A percentile compares a stretch with the other conserved stretches of the same genome.
phyloP scores from a whole-genome alignment of 768 basidiomycete genomes.

The Coprinopsis strossmayeri region DNA sequence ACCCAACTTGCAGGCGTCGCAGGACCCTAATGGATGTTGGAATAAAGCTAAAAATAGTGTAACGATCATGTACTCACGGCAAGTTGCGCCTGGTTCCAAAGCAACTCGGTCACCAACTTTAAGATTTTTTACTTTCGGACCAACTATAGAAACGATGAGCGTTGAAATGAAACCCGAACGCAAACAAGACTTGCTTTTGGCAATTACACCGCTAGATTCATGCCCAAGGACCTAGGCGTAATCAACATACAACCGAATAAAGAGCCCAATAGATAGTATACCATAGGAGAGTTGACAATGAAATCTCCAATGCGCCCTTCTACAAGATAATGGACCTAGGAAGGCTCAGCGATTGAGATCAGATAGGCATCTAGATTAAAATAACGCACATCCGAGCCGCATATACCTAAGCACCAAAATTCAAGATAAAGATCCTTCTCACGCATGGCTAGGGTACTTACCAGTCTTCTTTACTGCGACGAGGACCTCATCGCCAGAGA shows the following conservation, averaged over 20 bases:
- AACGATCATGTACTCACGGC: slow-evolving; percentile 36
- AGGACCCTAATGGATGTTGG: slow-evolving; percentile 34
- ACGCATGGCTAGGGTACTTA: slow-evolving; percentile 45
- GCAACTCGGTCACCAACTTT: slow-evolving; percentile 85
- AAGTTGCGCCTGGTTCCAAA: slow-evolving; percentile 86
- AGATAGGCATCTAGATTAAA: slow-evolving; percentile 1
- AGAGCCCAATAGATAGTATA: slow-evolving; percentile 23
- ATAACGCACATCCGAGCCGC: slow-evolving; percentile 73
- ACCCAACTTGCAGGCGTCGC: slow-evolving; percentile 80
- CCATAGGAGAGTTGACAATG: slow-evolving; percentile 77
- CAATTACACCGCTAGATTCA: slow-evolving; percentile 80
- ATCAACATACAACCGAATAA: not conserved
- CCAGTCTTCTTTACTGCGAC: slow-evolving; percentile 92
- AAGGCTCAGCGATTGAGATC: not conserved
- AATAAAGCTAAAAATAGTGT: not conserved
- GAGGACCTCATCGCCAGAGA: slow-evolving; percentile 71
- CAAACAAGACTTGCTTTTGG: slow-evolving; percentile 39
- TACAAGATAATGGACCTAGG: slow-evolving; percentile 70
- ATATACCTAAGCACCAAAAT: slow-evolving; percentile 59
- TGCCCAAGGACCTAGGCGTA: slow-evolving; percentile 77
- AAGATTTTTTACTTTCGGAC: slow-evolving; percentile 66
- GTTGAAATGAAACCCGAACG: not conserved
- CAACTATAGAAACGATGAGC: slow-evolving; percentile 40
- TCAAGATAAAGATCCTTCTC: slow-evolving; percentile 5
- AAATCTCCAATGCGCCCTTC: slow-evolving; percentile 78